Conservation (phyloP, 148 eudicot genomes). For the Pouteria glomerata region DNA sequence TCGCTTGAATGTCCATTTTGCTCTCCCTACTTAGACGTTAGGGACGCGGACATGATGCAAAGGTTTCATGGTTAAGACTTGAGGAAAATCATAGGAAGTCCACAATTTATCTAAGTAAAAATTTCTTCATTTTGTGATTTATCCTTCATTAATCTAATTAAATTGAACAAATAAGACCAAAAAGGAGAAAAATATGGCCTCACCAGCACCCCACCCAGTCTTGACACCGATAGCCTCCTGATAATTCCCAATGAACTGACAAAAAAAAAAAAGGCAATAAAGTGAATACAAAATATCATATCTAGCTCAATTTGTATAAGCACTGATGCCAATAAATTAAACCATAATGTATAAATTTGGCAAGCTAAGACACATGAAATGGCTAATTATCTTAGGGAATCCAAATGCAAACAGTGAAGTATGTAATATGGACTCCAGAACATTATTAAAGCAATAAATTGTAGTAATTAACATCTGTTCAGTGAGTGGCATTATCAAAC, state of each 20-base stretch:
- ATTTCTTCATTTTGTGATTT: neutral
- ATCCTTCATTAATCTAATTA: neutral
- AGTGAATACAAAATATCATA: neutral
- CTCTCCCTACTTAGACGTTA: neutral
- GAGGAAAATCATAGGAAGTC: neutral
- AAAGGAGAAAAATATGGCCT: conserved; percentile 10
- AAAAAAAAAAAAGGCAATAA: conserved; percentile 15
- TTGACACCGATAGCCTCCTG: conserved; percentile 68
- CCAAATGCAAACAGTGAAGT: no score
- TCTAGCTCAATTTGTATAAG: neutral
- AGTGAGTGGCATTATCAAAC: neutral
- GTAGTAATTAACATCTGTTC: neutral
- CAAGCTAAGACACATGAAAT: neutral
- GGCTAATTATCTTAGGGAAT: no score
- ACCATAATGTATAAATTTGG: neutral
- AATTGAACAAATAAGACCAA: no score
- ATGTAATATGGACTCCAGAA: neutral
- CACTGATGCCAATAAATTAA: neutral
- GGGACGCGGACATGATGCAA: neutral
- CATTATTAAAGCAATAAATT: neutral
- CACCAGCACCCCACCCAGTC: conserved; percentile 96
- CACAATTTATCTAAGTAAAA: neutral
- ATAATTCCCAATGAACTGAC: conserved; percentile 80
- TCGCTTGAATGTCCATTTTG: neutral
- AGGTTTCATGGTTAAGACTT: neutral